Evolutionary conservation across 352 stramenopile genomes (phyloP), one percentile per base, ranked within the genome.

Genomic region (Pythium aquatile): DNA sequence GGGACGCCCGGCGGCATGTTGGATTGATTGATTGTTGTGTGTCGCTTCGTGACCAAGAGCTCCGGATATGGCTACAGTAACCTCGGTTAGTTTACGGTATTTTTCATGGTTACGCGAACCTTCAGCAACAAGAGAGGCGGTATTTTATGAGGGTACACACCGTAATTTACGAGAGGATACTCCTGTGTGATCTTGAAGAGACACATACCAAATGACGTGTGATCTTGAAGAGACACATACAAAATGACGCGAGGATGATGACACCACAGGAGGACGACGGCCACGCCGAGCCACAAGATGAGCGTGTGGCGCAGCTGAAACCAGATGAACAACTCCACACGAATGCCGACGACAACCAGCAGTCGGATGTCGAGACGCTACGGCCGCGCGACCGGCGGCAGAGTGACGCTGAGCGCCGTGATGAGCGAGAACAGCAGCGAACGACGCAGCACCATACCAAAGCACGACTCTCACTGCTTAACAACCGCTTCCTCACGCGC

Each of bases 401-500:
- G 42, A 87, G 70, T 58, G 74, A 85, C 52, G 58, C 75, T 16
- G 63, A 68, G 10, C 70, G 70, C 29, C 71, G 75, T 5, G 66
- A 83, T 47, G 49, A 78, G 1, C 57, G 75, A 16, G 78, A 85
- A 55, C 63, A 74, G 28, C 70, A 82, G 49, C 78, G 78, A 28
- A 71, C 74, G 29, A 47, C 24, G 8, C 47, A 58, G 0, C 64
- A 76, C 2, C 24, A 75, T 16, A 37, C 67, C 24, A 68, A 68
- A 37, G 55, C 57, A 1, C 68, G 58, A 24, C 55, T 63, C 17
- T 69, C 70, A 9, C 58, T 76, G 7, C 58, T 65, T 33, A 83
- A 81, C 67, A 89, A 89, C 42, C 76, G 80, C 37, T 89, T 89
- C 54, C 57, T 89, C 40, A 65, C 20, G 37, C 75, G 70, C 13